Base-by-base conservation (phyloP, 2,329 filamentous ascomycete genomes). In the Calonectria pseudoturangicola region DNA sequence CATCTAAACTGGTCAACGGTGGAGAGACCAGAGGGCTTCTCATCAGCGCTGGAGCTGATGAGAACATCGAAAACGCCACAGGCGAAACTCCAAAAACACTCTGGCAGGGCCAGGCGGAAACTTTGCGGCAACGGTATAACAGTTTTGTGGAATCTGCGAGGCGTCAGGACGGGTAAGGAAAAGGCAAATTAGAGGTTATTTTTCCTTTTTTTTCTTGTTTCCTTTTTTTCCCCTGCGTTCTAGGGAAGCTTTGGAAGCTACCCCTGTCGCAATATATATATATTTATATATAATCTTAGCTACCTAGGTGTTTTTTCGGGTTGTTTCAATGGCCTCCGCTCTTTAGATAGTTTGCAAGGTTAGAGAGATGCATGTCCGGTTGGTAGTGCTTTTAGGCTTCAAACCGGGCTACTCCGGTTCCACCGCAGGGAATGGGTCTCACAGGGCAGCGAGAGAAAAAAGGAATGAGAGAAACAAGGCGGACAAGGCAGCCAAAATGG, bases 31-130 rank as follows among this genome's bases (percentile, higher is more conserved):
- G 54, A 7, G 16, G 54, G 3, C 36, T 60, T 9, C 54, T 60
- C 12, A 36, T 60, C 36, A 41, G 41, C n/a, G 33, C 33, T 30
- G 54, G 54, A 33, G 54, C 54, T 36, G 41, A 21, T 4, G 13
- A 21, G 15, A 33, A 60, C 12, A 43, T 60, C 5, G 33, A 39
- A 9, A 60, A 60, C 21, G 13, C 8, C 2, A 1, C 9, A 15
- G 54, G 54, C 54, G 25, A 41, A 21, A 60, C 54, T 13, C 30
- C 54, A 25, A 28, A 27, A 15, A 41, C 39, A 25, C 15, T 41
- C 25, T 60, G 54, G 54, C 36, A 60, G 54, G 6, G 21, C 33
- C 54, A 60, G 54, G n/a, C 54, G 25, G 54, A 60, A 25, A 60
- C n/a, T 9, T 25, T 60, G 54, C 54, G 54, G 7, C 33, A 41